These are phyloP conservation scores for Thecaphora thlaspeos DNA, from an alignment of 1,284 basidiomycete species.

Conservation along the genomic window DNA sequence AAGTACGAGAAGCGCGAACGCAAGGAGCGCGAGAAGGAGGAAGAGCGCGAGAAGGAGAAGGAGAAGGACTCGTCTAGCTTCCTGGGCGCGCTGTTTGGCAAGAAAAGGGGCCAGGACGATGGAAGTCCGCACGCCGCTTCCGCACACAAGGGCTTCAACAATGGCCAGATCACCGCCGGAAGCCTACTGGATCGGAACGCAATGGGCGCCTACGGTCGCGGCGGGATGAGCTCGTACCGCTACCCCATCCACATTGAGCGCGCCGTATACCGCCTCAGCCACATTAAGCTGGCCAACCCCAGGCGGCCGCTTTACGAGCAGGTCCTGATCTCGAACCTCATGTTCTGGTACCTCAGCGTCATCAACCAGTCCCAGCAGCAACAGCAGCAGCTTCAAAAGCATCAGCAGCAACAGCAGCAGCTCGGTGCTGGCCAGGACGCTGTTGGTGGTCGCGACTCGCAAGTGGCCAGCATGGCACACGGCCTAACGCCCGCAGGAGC, in stretches of 20 bases:
- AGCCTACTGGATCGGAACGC: slow-evolving; percentile 36
- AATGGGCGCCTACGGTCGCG: slow-evolving; percentile 17
- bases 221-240: slow-evolving; percentile 64
- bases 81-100: slow-evolving; percentile 48
- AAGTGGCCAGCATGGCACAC: too few species aligned
- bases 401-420: slow-evolving; percentile 50
- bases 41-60: slow-evolving; percentile 19
- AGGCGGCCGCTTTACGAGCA: slow-evolving; percentile 94
- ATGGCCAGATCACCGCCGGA: slow-evolving; percentile 41
- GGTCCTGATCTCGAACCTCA: slow-evolving; percentile 95
- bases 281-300: slow-evolving; percentile 98
- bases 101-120: slow-evolving; percentile 45
- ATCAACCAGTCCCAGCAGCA: slow-evolving; percentile 72
- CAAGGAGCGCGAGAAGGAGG: slow-evolving; percentile 35
- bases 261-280: slow-evolving; percentile 92
- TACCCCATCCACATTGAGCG: slow-evolving; percentile 98
- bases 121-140: not conserved
- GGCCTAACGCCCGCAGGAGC: too few species aligned
- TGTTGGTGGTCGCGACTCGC: too few species aligned
- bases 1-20: slow-evolving; percentile 40
- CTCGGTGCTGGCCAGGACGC: not conserved
- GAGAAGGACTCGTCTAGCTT: slow-evolving; percentile 50
- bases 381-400: slow-evolving; percentile 48
- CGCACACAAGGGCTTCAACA: not conserved
- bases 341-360: slow-evolving; percentile 99